Conservation (phyloP, 2,329 filamentous ascomycete genomes). For the Talaromyces marneffei region DNA sequence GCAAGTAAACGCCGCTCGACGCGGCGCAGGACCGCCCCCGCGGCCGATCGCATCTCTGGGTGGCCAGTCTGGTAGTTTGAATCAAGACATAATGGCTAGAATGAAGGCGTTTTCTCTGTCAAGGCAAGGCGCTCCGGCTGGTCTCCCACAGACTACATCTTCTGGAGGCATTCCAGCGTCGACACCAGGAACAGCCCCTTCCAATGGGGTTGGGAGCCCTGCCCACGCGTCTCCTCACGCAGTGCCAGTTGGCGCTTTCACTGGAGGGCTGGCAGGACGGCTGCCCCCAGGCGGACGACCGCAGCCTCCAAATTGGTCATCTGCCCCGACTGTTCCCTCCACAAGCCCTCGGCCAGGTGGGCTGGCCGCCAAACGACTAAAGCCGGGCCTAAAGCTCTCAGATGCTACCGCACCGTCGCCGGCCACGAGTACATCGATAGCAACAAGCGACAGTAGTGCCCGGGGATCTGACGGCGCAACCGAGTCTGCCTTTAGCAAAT, state of each 20-base stretch:
- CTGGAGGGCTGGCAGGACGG: constrained; percentile 28
- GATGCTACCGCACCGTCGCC: constrained; percentile 46
- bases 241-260: constrained; percentile 22
- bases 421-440: constrained; percentile 38
- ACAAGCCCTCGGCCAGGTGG: constrained; percentile 44
- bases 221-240: constrained; percentile 12
- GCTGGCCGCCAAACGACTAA: constrained; percentile 44
- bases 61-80: constrained; percentile 46
- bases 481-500: constrained; percentile 58
- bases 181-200: constrained; percentile 12
- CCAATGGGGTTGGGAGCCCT: constrained; percentile 11
- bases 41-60: constrained; percentile 31
- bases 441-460: constrained; percentile 5
- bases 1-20: constrained; percentile 63
- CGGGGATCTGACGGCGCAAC: constrained; percentile 20
- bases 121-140: constrained; percentile 52
- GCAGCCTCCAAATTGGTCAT: constrained; percentile 28
- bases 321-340: constrained; percentile 23
- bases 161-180: constrained; percentile 28
- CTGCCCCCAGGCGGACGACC: constrained; percentile 26
- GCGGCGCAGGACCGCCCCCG: constrained; percentile 29
- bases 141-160: constrained; percentile 28
- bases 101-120: constrained; percentile 66
- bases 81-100: constrained; percentile 61
- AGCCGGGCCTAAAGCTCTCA: constrained; percentile 44